Evolutionary conservation across 306 rosid species (phyloP).

Genomic region (Quercus parvula): DNA sequence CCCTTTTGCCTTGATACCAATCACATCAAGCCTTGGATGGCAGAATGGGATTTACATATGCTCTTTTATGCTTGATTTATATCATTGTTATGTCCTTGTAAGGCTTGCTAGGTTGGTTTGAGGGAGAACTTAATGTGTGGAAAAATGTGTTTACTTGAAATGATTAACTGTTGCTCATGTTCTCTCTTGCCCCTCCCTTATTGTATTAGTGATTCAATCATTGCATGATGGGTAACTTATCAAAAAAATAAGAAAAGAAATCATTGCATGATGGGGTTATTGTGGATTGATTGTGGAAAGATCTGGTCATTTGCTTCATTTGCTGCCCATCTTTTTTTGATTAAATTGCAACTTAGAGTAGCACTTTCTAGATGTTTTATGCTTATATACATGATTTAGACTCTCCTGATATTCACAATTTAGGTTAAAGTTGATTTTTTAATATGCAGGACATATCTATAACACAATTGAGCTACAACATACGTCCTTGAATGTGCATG

Average conservation of each 20-base stretch:
- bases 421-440: conserved; percentile 2
- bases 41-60: neutral
- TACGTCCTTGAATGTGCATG: conserved; percentile 2
- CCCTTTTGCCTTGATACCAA: neutral
- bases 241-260: too few relatives aligned
- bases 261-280: neutral
- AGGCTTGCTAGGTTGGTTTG: neutral
- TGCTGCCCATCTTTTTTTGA: neutral
- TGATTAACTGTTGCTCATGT: neutral
- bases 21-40: neutral
- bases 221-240: neutral
- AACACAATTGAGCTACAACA: conserved; percentile 20
- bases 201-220: neutral
- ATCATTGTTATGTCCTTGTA: neutral
- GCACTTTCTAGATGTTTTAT: conserved; percentile 7
- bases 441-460: neutral
- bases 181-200: neutral
- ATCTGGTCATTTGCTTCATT: neutral
- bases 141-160: neutral
- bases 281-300: neutral
- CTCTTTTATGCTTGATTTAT: neutral
- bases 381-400: neutral
- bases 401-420: neutral
- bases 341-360: neutral
- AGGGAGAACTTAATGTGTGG: neutral